phyloP scores from a whole-genome alignment of 352 stramenopile genomes.

The Phytophthora pluvialis region DNA sequence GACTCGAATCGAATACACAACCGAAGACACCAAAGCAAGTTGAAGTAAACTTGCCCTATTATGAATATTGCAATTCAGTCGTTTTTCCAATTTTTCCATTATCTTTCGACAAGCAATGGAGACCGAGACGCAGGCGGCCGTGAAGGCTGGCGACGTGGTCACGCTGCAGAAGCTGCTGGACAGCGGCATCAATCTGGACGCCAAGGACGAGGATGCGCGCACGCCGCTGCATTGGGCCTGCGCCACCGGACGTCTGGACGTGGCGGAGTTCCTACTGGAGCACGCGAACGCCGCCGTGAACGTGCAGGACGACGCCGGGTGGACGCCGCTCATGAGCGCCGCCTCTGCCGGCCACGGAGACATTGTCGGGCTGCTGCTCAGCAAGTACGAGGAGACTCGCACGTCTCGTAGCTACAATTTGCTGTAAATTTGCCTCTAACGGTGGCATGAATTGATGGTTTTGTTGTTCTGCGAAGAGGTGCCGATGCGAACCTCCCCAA shows the following conservation, averaged over 20 bases:
- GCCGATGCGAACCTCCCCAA: constrained; percentile 73
- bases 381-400: constrained; percentile 39
- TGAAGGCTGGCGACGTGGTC: constrained; percentile 36
- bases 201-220: constrained; percentile 76
- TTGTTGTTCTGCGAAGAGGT: constrained; percentile 31
- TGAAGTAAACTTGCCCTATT: too few species aligned
- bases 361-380: constrained; percentile 60
- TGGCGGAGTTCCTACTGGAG: constrained; percentile 65
- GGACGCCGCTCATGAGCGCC: constrained; percentile 82
- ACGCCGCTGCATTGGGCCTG: constrained; percentile 77
- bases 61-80: not conserved
- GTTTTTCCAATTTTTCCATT: too few species aligned
- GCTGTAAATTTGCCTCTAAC: constrained; percentile 6
- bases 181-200: constrained; percentile 39
- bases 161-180: constrained; percentile 44
- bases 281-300: constrained; percentile 49
- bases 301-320: constrained; percentile 76
- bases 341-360: constrained; percentile 65
- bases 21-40: too few species aligned
- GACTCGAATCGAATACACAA: too few species aligned
- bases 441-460: not conserved
- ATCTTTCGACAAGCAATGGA: too few species aligned
- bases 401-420: not conserved
- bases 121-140: constrained; percentile 33
- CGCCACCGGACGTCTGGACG: constrained; percentile 49